These are phyloP conservation scores for Flaveria sonorensis DNA, from an alignment of 129 eudicot genomes.

Conservation along the genomic window DNA sequence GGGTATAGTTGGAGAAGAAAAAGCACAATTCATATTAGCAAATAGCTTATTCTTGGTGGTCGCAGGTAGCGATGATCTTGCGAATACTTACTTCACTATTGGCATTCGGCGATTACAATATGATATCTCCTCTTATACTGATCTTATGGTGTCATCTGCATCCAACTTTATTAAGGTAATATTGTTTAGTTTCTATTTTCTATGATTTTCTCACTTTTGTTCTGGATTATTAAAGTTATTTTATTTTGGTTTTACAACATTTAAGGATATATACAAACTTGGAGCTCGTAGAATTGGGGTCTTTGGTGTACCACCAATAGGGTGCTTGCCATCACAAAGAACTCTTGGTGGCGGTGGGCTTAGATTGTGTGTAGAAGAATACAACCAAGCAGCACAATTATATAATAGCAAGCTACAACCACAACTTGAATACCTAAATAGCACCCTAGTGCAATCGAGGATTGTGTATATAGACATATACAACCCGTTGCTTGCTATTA, in stretches of 20 bases:
- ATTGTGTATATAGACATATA: conserved; percentile 51
- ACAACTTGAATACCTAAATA: conserved; percentile 33
- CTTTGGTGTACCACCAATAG: conserved; percentile 66
- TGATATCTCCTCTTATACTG: conserved; percentile 56
- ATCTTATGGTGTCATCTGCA: conserved; percentile 56
- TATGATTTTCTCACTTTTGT: too few species aligned
- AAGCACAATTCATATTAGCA: conserved; percentile 40
- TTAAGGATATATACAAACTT: conserved; percentile 60
- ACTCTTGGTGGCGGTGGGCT: conserved; percentile 67
- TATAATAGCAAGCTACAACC: conserved; percentile 54
- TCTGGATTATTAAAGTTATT: too few species aligned
- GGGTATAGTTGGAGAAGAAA: conserved; percentile 57
- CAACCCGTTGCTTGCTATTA: conserved; percentile 39
- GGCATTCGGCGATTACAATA: conserved; percentile 45
- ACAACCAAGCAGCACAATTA: conserved; percentile 57
- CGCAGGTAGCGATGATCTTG: conserved; percentile 83
- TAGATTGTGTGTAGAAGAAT: conserved; percentile 49
- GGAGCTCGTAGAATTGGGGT: conserved; percentile 79
- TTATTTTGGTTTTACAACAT: not conserved
- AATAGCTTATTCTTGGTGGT: conserved; percentile 55
- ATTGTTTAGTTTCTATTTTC: too few species aligned
- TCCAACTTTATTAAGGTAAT: conserved; percentile 64
- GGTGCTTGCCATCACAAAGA: conserved; percentile 82
- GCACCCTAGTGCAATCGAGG: conserved; percentile 34
- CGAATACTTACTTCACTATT: conserved; percentile 67